These are phyloP conservation scores for Coniochaeta pulveracea DNA, from an alignment of 2,329 filamentous ascomycete genomes.

Conservation along the genomic window DNA sequence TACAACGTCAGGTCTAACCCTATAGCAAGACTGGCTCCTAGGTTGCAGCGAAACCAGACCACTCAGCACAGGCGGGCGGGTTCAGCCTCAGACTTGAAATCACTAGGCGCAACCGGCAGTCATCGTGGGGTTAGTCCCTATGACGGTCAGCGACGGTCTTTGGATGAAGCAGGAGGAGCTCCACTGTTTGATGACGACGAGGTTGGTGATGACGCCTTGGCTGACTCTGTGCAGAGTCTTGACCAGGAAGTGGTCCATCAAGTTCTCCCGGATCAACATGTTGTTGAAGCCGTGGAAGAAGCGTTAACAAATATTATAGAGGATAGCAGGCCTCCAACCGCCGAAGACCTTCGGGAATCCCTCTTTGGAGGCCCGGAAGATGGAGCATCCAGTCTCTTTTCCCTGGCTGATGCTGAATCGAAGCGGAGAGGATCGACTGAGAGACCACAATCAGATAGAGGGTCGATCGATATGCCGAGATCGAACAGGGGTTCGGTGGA, in stretches of 20 bases:
- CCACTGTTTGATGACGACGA: slow-evolving; percentile 77
- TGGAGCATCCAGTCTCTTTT: slow-evolving; percentile 36
- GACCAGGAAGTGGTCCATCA: slow-evolving; percentile 57
- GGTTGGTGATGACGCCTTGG: slow-evolving; percentile 57
- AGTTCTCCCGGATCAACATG: slow-evolving; percentile 58
- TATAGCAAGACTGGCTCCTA: slow-evolving; percentile 27
- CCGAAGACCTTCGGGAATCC: slow-evolving; percentile 54
- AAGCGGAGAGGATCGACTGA: slow-evolving; percentile 22
- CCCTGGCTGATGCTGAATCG: slow-evolving; percentile 42
- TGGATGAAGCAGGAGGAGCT: slow-evolving; percentile 47
- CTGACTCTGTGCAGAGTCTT: slow-evolving; percentile 65
- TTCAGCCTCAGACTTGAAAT: slow-evolving; percentile 36
- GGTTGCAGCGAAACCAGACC: slow-evolving; percentile 17
- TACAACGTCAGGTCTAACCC: slow-evolving; percentile 32
- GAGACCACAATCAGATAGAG: slow-evolving; percentile 16
- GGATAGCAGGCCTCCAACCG: slow-evolving; percentile 53
- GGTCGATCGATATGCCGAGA: slow-evolving; percentile 43
- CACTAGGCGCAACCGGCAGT: slow-evolving; percentile 23
- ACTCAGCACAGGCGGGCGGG: slow-evolving; percentile 25
- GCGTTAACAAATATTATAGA: slow-evolving; percentile 90
- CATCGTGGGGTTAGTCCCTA: slow-evolving; percentile 29
- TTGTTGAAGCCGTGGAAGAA: slow-evolving; percentile 87
- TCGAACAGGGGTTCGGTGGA: slow-evolving; percentile 20
- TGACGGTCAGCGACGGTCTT: slow-evolving; percentile 45
- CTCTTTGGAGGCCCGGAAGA: slow-evolving; percentile 50